Base-by-base conservation (phyloP, 805 yeast species). In the Kluyveromyces aestuarii region DNA sequence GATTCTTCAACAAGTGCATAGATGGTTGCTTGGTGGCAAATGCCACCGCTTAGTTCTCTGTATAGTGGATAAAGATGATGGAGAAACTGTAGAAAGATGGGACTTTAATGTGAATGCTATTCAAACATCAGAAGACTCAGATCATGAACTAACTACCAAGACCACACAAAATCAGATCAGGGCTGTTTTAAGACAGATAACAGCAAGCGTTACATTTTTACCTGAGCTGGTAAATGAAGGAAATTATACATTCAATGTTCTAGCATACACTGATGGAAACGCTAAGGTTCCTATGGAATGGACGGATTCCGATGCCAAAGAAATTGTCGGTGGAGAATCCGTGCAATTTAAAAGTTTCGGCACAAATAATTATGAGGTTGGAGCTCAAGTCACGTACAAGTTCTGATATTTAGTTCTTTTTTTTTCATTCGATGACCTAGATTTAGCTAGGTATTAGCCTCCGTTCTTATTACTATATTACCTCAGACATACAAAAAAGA, bases 11-110 rank as follows among this genome's bases (percentile, higher is more conserved):
- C 96, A 87, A 60, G 71, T 87, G 17, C 81, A 79, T 50, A 68
- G 72, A 54, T 88, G 96, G 96, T 74, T 89, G 1, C 73, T 77
- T 45, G 79, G 81, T 0, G 86, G 84, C 10, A 76, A 78, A 50
- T 79, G 91, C 35, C 75, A 81, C 21, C 78, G 80, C 54, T 66
- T 90, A 38, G 82, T 86, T 2, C 72, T 91, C 36, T 90, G 81
- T 9, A 80, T 89, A n/a, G 69, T 88, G 1, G 75, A 82, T 27
- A 82, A 82, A 55, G 80, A 79, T 39, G 72, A 81, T 0, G 80
- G 80, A 0, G 88, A 84, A 35, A 76, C 74, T 2, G 81, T 82
- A 2, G 98, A 90, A 63, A 69, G 87, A 47, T 90, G 98, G 98
- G 87, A 87, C 59, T 90, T 90, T 59, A 77, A 79, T 53, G 69